Evolutionary conservation across 2,329 filamentous ascomycete genomes (phyloP).

Genomic region (Calonectria montana): DNA sequence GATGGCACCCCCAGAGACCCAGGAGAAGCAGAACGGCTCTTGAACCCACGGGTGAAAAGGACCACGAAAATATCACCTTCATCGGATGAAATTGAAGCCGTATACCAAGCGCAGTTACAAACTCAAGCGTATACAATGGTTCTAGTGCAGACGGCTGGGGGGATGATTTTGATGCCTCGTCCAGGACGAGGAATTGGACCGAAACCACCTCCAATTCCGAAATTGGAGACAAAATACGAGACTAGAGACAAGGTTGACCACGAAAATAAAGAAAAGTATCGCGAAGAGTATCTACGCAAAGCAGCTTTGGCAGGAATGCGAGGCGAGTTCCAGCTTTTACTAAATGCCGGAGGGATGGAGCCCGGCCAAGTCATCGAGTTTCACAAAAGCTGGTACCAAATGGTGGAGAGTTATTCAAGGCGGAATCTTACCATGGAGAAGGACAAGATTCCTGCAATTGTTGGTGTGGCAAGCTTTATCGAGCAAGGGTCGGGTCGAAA

Average conservation of each 20-base stretch:
- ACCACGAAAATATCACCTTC: too few relatives aligned
- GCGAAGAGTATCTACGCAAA: too few relatives aligned
- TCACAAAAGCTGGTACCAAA: slow-evolving; percentile 2
- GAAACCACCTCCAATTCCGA: too few relatives aligned
- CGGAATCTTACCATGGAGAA: background rate
- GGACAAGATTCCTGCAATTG: background rate
- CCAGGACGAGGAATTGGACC: too few relatives aligned
- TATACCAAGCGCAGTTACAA: too few relatives aligned
- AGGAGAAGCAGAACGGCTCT: background rate
- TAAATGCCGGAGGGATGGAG: background rate
- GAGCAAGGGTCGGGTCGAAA: background rate
- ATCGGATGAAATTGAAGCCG: too few relatives aligned
- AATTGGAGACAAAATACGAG: too few relatives aligned
- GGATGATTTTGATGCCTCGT: background rate
- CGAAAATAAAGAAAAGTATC: too few relatives aligned
- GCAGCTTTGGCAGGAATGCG: background rate
- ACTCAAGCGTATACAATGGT: too few relatives aligned
- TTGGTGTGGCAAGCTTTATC: background rate
- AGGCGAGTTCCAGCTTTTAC: background rate
- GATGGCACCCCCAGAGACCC: background rate
- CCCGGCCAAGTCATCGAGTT: background rate
- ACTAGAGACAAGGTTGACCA: too few relatives aligned
- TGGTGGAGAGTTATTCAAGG: background rate
- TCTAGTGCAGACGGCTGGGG: background rate
- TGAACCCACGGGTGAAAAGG: background rate